These are phyloP conservation scores for Quercus berberidifolia DNA, from an alignment of 306 rosid genomes.

Conservation along the genomic window DNA sequence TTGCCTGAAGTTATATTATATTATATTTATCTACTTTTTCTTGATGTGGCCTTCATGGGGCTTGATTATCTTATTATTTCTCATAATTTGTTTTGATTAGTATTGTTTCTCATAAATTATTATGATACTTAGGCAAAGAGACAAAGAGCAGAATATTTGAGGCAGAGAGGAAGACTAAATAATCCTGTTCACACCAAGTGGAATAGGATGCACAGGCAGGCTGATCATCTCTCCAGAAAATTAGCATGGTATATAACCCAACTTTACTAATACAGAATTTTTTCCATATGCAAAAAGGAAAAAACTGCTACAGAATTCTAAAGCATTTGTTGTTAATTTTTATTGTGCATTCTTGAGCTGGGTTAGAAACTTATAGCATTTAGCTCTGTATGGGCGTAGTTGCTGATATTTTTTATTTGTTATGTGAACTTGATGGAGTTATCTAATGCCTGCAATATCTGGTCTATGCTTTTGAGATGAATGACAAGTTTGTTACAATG, in stretches of 20 bases:
- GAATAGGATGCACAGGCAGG: conserved; percentile 61
- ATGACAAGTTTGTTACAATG: not conserved
- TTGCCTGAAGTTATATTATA: conserved; percentile 2
- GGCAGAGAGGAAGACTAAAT: conserved; percentile 67
- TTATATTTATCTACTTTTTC: not conserved
- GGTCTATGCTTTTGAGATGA: not conserved
- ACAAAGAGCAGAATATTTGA: conserved; percentile 83
- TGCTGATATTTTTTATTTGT: not conserved
- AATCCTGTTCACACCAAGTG: conserved; percentile 41
- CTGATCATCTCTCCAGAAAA: conserved; percentile 69
- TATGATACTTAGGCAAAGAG: conserved; percentile 63
- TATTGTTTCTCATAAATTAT: not conserved
- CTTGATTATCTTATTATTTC: not conserved
- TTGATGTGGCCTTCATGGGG: conserved; percentile 5
- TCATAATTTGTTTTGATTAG: not conserved
- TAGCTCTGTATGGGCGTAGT: not conserved
- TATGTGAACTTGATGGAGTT: not conserved
- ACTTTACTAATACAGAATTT: not conserved
- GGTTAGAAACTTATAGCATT: not conserved
- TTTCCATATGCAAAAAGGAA: not conserved
- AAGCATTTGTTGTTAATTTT: not conserved
- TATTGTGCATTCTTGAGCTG: not conserved
- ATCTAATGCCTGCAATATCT: not conserved
- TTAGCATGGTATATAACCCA: conserved; percentile 60
- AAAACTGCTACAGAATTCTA: not conserved